Evolutionary conservation across 225 moss, liverwort and hornwort genomes (phyloP).

Genomic region (Sphagnum contortum): DNA sequence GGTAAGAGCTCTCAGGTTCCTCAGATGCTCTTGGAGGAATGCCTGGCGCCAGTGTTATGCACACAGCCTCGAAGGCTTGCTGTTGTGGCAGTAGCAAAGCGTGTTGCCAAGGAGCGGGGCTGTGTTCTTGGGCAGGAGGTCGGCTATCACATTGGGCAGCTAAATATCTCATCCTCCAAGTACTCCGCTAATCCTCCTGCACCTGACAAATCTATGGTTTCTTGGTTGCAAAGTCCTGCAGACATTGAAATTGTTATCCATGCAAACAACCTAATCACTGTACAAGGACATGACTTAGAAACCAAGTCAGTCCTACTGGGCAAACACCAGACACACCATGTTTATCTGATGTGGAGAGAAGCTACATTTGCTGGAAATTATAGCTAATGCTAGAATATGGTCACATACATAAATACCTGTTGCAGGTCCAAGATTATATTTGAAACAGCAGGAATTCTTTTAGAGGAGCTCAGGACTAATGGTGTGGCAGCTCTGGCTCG

Average conservation of each 20-base stretch:
- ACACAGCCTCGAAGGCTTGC: slow-evolving; percentile 67
- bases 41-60: slow-evolving; percentile 44
- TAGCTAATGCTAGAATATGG: too few relatives aligned
- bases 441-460: slow-evolving; percentile 52
- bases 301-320: too few relatives aligned
- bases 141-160: slow-evolving; percentile 64
- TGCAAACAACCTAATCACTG: too few relatives aligned
- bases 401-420: neutral
- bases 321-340: too few relatives aligned
- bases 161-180: slow-evolving; percentile 35
- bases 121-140: slow-evolving; percentile 37
- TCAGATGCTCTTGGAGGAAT: slow-evolving; percentile 55
- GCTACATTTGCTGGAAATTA: too few relatives aligned
- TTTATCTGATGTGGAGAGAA: too few relatives aligned
- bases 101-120: slow-evolving; percentile 47
- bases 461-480: slow-evolving; percentile 53
- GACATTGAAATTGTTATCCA: too few relatives aligned
- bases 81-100: slow-evolving; percentile 56
- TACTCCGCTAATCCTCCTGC: neutral
- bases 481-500: slow-evolving; percentile 38
- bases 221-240: too few relatives aligned
- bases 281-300: too few relatives aligned
- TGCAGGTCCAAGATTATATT: slow-evolving; percentile 52
- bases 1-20: slow-evolving; percentile 74
- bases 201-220: too few relatives aligned